Percentiles rank a stretch among this genome's conserved stretches.
phyloP scores from a whole-genome alignment of 306 rosid genomes.

The Trichosanthes cucumerina region DNA sequence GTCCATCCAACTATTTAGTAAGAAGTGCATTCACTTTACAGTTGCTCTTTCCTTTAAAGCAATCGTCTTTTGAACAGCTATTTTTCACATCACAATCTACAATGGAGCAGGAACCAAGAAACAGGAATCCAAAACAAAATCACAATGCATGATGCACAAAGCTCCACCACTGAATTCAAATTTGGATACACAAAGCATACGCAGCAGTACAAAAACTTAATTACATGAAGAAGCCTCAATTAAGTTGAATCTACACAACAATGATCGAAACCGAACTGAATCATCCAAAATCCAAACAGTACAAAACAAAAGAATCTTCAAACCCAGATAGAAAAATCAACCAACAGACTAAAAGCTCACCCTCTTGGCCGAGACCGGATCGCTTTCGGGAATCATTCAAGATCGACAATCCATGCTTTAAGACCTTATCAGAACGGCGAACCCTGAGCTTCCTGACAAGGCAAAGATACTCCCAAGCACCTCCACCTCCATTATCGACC shows the following conservation, averaged over 20 bases:
- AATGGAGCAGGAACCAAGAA: neutral
- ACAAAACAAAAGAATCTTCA: neutral
- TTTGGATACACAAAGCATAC: neutral
- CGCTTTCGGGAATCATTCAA: conserved; percentile 62
- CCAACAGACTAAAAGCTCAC: conserved; percentile 25
- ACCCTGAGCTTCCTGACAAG: conserved; percentile 76
- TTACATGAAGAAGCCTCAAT: neutral
- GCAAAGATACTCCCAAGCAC: conserved; percentile 90
- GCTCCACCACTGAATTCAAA: neutral
- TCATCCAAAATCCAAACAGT: neutral
- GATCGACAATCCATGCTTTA: conserved; percentile 75
- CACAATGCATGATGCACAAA: neutral
- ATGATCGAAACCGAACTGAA: neutral
- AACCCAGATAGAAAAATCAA: conserved; percentile 2
- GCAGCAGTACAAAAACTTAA: neutral
- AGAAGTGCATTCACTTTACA: neutral
- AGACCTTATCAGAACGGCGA: conserved; percentile 77
- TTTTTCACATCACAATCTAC: neutral
- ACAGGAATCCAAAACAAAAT: neutral
- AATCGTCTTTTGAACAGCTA: neutral
- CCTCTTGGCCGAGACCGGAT: conserved; percentile 71
- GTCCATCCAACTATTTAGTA: neutral
- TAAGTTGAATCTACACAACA: neutral
- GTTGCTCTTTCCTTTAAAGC: neutral
- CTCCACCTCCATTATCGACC: conserved; percentile 98